These are phyloP conservation scores for Crithidia fasciculata DNA, from an alignment of 208 protist genomes.

Conservation along the genomic window DNA sequence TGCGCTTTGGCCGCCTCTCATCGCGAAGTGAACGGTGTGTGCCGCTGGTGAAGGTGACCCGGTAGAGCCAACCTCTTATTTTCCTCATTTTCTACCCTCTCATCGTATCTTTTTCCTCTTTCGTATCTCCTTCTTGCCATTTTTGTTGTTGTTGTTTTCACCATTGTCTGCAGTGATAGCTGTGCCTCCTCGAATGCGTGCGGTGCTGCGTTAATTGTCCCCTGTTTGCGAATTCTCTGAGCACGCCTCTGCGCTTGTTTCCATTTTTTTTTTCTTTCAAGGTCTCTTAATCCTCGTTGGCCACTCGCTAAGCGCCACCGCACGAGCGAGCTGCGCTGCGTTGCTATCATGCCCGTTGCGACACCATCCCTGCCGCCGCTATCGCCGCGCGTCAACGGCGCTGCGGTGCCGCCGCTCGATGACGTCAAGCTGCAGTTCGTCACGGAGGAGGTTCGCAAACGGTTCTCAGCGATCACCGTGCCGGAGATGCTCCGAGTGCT, in stretches of 20 bases:
- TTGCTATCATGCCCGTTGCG: neutral
- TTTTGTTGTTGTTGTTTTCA: neutral
- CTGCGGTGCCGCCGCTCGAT: neutral
- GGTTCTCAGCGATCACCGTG: constrained; percentile 21
- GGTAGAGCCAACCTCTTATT: too few relatives aligned
- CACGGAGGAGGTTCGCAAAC: constrained; percentile 23
- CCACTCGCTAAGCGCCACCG: neutral
- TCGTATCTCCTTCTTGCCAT: neutral
- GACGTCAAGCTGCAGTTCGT: constrained; percentile 28
- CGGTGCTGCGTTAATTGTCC: too few relatives aligned
- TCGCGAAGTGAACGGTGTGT: too few relatives aligned
- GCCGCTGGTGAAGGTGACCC: too few relatives aligned
- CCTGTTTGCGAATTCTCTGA: too few relatives aligned
- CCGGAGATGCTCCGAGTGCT: constrained; percentile 25
- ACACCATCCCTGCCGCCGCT: constrained; percentile 8
- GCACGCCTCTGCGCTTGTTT: too few relatives aligned
- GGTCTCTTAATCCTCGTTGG: neutral
- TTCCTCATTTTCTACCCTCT: neutral
- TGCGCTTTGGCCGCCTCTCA: too few relatives aligned
- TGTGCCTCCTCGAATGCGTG: too few relatives aligned
- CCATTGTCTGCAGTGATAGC: too few relatives aligned
- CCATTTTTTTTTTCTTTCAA: neutral
- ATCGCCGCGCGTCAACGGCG: constrained; percentile 5
- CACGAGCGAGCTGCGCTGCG: neutral
- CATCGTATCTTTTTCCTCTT: neutral